phyloP scores from a whole-genome alignment of 1,284 basidiomycete genomes.

The Cutaneotrichosporon sp. region DNA sequence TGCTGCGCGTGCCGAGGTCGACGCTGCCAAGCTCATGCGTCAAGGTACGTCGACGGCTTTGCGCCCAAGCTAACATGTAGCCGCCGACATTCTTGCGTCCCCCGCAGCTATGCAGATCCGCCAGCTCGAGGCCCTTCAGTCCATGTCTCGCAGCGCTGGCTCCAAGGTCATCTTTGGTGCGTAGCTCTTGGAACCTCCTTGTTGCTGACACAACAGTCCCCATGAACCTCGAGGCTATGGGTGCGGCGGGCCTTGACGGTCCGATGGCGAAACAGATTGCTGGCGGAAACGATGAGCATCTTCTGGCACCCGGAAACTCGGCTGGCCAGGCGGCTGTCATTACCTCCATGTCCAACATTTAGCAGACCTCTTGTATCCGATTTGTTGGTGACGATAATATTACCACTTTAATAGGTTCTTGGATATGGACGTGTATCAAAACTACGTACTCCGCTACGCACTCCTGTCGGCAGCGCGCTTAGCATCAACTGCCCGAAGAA shows the following conservation, averaged over 20 bases:
- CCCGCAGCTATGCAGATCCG: conserved; percentile 97
- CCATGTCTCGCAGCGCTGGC: conserved; percentile 67
- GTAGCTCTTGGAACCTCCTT: not conserved
- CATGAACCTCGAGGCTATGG: conserved; percentile 53
- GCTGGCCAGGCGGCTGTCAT: conserved; percentile 4
- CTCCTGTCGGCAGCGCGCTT: not conserved
- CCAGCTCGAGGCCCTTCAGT: conserved; percentile 81
- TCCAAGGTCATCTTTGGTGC: conserved; percentile 48
- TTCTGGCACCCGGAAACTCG: conserved; percentile 5
- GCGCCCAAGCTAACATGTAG: conserved; percentile 17
- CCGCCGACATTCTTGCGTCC: conserved; percentile 69
- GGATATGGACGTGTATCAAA: not conserved
- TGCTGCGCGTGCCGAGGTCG: conserved; percentile 92
- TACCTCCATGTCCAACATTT: conserved; percentile 10
- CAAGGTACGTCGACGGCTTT: conserved; percentile 45
- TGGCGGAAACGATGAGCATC: conserved; percentile 11
- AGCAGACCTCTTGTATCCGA: not conserved
- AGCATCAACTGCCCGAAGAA: conserved; percentile 36
- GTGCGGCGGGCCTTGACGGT: conserved; percentile 35
- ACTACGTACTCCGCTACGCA: too few species aligned
- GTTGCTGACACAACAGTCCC: conserved; percentile 25
- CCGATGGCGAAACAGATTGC: conserved; percentile 43
- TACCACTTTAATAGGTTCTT: too few species aligned
- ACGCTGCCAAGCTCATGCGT: conserved; percentile 89
- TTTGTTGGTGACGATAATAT: not conserved